Conservation (phyloP, 495 filamentous ascomycete species). For the Aspergillus biplanus region DNA sequence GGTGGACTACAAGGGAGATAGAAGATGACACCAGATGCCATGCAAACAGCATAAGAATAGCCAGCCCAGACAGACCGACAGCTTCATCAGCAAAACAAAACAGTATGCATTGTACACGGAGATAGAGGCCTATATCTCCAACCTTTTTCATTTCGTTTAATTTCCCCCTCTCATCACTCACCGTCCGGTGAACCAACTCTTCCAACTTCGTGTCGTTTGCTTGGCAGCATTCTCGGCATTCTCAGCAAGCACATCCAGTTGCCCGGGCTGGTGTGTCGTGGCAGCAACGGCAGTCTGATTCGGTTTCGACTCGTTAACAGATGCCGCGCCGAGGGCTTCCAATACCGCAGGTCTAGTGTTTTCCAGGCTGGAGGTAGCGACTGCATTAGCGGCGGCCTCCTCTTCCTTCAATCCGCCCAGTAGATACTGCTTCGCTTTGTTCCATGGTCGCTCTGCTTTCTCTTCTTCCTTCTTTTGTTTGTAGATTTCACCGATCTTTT, state of each 20-base stretch:
- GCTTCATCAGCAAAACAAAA: constrained; percentile 17
- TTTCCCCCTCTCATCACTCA: constrained; percentile 22
- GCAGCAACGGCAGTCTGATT: constrained; percentile 26
- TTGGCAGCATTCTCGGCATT: constrained; percentile 46
- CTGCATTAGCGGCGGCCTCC: constrained; percentile 35
- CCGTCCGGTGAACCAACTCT: constrained; percentile 48
- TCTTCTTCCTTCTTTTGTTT: constrained; percentile 50
- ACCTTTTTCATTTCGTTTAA: constrained; percentile 8
- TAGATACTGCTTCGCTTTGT: constrained; percentile 46
- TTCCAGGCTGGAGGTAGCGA: constrained; percentile 11
- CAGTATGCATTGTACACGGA: constrained; percentile 11
- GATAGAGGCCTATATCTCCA: constrained; percentile 9
- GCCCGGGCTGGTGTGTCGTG: constrained; percentile 32
- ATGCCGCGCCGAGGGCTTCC: constrained; percentile 48
- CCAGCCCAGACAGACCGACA: constrained; percentile 21
- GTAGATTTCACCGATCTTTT: constrained; percentile 55
- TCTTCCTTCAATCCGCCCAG: constrained; percentile 54
- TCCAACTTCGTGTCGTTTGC: constrained; percentile 47
- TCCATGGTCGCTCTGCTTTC: constrained; percentile 48
- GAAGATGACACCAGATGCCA: constrained; percentile 26
- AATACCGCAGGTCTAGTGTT: constrained; percentile 33
- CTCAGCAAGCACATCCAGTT: constrained; percentile 46
- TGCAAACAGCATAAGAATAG: constrained; percentile 23
- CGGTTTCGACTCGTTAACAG: constrained; percentile 24
- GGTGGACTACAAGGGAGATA: constrained; percentile 27